Base-by-base conservation (phyloP, 495 filamentous ascomycete species). In the Trichocladium antarcticum region DNA sequence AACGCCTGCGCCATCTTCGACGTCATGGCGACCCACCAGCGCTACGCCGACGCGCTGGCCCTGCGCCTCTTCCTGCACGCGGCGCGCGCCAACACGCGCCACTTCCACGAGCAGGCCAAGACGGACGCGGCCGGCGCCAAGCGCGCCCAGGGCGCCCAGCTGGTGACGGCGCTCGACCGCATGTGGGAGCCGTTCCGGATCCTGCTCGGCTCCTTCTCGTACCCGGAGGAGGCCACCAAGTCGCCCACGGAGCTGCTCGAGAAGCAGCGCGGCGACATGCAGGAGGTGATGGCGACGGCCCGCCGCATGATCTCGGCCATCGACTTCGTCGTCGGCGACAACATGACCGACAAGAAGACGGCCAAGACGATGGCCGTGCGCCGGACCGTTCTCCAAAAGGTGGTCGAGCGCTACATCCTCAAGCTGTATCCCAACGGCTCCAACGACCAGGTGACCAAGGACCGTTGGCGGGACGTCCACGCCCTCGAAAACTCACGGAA, bases 1-100 rank as follows among this genome's bases (percentile, higher is more conserved):
- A 64, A 79, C 54, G 81, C 82, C 0, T 72, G 71, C 35, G 68
- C 69, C 45, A 61, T 88, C 6, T 60, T 88, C 11, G 57, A 73
- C 3, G 51, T 76, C 16, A 84, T 88, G 81, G 47, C 61, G 27
- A 37, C 49, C 19, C 63, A 55, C 2, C 55, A 69, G 8, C 52
- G 51, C 12, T 57, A 67, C 14, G 68, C 72, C 5, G 79, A 80
- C 58, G 43, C 72, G 8, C 47, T 50, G 1, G 37, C 65, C 11
- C 54, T 71, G 49, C 68, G 66, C 20, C 38, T 59, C 1, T 74
- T 67, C 50, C 57, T 74, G n/a, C 64, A 64, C 1, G 46, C 57
- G 0, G 69, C 68, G 9, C 61, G 67, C 21, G 58, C 55, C 31
- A 64, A 50, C 49, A 60, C 59, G 44, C 55, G 51, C 1, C 43